These are phyloP conservation scores for Solanum arcanum DNA, from an alignment of 257 asterid genomes.

Conservation along the genomic window DNA sequence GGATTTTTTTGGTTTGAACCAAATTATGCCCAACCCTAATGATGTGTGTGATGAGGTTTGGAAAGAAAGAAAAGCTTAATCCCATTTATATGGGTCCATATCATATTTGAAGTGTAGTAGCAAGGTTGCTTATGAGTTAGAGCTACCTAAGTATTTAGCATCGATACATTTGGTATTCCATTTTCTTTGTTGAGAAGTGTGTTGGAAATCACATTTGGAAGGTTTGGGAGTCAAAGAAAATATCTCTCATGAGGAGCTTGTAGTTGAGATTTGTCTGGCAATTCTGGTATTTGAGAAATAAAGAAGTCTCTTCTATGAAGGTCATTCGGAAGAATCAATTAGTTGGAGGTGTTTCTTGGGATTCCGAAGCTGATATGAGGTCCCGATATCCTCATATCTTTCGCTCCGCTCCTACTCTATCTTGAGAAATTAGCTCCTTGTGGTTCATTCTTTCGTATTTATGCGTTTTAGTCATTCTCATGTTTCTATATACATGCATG, in stretches of 20 bases:
- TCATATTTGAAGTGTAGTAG: too few species aligned
- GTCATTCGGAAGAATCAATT: background rate
- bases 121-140: background rate
- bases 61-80: too few species aligned
- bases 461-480: too few species aligned
- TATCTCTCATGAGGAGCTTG: background rate
- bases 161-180: background rate
- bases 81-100: background rate
- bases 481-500: background rate
- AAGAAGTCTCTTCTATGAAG: background rate
- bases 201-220: background rate
- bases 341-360: background rate
- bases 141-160: background rate
- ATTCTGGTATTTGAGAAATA: background rate
- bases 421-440: background rate
- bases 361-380: background rate
- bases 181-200: background rate
- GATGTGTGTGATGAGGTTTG: background rate
- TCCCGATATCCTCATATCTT: background rate
- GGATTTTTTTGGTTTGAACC: background rate
- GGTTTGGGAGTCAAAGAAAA: background rate
- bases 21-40: background rate
- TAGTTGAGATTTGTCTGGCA: background rate
- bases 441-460: background rate
- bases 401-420: background rate